Evolutionary conservation across 1,284 basidiomycete species (phyloP), one percentile per base, ranked within the genome.

Genomic region (Melampsora americana): DNA sequence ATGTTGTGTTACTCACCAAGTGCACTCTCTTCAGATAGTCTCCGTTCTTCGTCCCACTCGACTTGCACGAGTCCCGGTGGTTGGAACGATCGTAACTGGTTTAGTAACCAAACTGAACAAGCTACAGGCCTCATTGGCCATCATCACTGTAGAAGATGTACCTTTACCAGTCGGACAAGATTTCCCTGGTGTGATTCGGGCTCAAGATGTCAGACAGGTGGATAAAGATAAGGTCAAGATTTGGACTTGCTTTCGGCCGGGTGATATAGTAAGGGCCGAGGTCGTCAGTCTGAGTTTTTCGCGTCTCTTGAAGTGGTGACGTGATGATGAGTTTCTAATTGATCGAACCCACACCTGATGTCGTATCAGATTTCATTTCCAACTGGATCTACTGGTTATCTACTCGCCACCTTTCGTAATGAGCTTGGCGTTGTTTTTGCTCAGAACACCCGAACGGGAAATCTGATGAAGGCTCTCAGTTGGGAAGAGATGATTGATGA

Each of bases 151-250:
- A 39, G 92, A 96, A 81, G 92, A 90, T 23, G 86, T 90, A n/a
- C 93, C 95, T 0, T 86, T 95, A 32, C 90, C 92, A 28, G 80
- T 80, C 6, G 90, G 90, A n/a, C 93, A 95, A 84, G 94, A 98
- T 79, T 98, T 96, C 80, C 90, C 88, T 0, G 95, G 95, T 16
- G 90, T 98, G 9, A 92, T 99, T 77, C 88, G 95, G 44, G 86
- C 88, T 4, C 92, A 95, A 83, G 96, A 99, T 83, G 89, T 96
- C n/a, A 85, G 93, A 80, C 83, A 77, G 72, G 83, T 80, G 0
- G 93, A 96, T 82, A 92, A 92, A 80, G 93, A 95, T 85, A 92
- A 90, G 82, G 88, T 97, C 77, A 95, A 92, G 83, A 92, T 98
- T 79, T 89, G 89, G 44, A 92, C 96, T 79, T 97, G 93, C 82